These are phyloP conservation scores for Ophiocordyceps sinensis DNA, from an alignment of 2,329 filamentous ascomycete species.

Conservation along the genomic window DNA sequence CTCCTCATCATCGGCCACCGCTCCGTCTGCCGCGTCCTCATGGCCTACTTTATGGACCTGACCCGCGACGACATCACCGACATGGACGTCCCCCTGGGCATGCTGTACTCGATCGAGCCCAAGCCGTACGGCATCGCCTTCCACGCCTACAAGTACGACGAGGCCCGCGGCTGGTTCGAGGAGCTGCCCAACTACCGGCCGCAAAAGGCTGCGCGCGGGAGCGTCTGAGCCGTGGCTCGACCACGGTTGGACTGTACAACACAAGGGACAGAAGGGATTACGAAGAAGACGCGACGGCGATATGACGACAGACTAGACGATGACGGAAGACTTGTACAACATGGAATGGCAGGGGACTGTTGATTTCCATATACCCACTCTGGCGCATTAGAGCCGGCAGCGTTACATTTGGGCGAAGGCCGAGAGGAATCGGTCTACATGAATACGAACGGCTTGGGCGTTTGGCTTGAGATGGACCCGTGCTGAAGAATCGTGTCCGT, in stretches of 20 bases:
- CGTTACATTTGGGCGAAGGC: background rate
- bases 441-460: background rate
- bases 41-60: constrained; percentile 93
- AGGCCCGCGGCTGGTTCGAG: constrained; percentile 64
- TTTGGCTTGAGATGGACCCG: background rate
- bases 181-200: constrained; percentile 75
- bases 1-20: constrained; percentile 86
- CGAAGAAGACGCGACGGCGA: background rate
- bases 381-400: background rate
- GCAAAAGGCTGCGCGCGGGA: constrained; percentile 29
- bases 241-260: background rate
- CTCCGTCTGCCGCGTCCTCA: constrained; percentile 77
- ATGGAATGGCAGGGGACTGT: background rate
- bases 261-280: background rate
- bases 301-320: background rate
- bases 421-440: background rate
- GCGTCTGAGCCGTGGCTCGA: constrained; percentile 5
- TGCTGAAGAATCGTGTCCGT: too few relatives aligned
- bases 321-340: background rate
- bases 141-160: constrained; percentile 85
- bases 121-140: constrained; percentile 98
- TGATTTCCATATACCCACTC: background rate
- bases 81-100: constrained; percentile 83
- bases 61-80: constrained; percentile 86
- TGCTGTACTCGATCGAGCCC: constrained; percentile 88